These are phyloP conservation scores for Venturia nashicola DNA, from an alignment of 2,329 filamentous ascomycete genomes.

Conservation along the genomic window DNA sequence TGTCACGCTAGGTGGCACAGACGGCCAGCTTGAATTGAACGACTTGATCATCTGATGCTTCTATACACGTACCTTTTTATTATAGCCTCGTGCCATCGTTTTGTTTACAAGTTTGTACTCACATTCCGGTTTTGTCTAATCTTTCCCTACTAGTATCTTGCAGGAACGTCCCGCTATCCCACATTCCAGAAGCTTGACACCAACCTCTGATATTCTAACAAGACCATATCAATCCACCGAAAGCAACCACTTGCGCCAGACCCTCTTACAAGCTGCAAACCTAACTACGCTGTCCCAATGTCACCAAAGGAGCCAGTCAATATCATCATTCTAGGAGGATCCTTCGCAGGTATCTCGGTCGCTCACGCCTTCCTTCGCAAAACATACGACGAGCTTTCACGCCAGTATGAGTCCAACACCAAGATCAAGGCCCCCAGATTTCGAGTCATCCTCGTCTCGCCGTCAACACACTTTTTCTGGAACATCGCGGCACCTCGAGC, in stretches of 20 bases:
- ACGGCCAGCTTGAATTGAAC: neutral
- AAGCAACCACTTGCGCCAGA: neutral
- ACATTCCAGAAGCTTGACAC: neutral
- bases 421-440: slow-evolving; percentile 17
- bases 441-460: slow-evolving; percentile 22
- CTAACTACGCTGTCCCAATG: neutral
- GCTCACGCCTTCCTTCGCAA: slow-evolving; percentile 25
- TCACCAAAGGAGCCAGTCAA: slow-evolving; percentile 17
- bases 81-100: neutral
- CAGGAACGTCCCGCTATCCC: neutral
- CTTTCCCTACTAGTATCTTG: neutral
- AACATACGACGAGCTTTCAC: slow-evolving; percentile 17
- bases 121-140: neutral
- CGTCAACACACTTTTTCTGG: slow-evolving; percentile 26
- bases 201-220: neutral
- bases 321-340: slow-evolving; percentile 27
- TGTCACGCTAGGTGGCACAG: neutral
- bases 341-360: slow-evolving; percentile 25
- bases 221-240: neutral
- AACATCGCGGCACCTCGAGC: slow-evolving; percentile 26
- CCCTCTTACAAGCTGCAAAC: neutral
- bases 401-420: slow-evolving; percentile 10
- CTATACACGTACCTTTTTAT: neutral
- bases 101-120: neutral
- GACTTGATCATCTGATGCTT: neutral